Conservation (phyloP, 2,329 filamentous ascomycete species). For the Trichoderma lentiforme region DNA sequence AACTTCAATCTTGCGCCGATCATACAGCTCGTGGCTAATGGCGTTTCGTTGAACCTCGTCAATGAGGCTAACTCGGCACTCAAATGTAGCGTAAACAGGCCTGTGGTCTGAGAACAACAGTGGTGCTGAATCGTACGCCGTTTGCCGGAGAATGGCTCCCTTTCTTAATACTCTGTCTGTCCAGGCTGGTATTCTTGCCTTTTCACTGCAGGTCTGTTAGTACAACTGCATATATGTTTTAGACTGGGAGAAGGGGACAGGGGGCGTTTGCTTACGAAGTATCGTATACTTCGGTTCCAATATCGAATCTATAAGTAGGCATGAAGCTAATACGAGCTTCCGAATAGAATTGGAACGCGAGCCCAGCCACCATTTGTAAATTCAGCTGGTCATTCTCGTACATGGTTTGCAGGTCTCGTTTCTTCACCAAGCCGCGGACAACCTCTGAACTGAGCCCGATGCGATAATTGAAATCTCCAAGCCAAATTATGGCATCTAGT, state of each 20-base stretch:
- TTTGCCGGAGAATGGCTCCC: constrained; percentile 76
- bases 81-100: constrained; percentile 89
- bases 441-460: constrained; percentile 80
- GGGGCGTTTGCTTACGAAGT: constrained; percentile 62
- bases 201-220: constrained; percentile 59
- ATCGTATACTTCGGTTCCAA: constrained; percentile 85
- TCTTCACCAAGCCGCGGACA: constrained; percentile 70
- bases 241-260: too few species aligned
- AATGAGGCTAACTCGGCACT: constrained; percentile 76
- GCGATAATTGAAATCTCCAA: constrained; percentile 97
- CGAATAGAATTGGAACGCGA: constrained; percentile 87
- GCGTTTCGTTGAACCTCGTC: constrained; percentile 70
- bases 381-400: constrained; percentile 96
- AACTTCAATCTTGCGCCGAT: constrained; percentile 62
- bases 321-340: constrained; percentile 84
- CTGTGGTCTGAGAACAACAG: constrained; percentile 91
- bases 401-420: constrained; percentile 69
- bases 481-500: constrained; percentile 76
- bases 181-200: constrained; percentile 93
- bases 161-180: constrained; percentile 90
- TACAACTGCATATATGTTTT: neutral
- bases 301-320: constrained; percentile 94
- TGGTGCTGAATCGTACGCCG: constrained; percentile 77
- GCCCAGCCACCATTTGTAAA: constrained; percentile 90
- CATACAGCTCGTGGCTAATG: constrained; percentile 73